These are phyloP conservation scores for Pseudogymnoascus sp. DNA, from an alignment of 2,329 filamentous ascomycete species.

Conservation along the genomic window DNA sequence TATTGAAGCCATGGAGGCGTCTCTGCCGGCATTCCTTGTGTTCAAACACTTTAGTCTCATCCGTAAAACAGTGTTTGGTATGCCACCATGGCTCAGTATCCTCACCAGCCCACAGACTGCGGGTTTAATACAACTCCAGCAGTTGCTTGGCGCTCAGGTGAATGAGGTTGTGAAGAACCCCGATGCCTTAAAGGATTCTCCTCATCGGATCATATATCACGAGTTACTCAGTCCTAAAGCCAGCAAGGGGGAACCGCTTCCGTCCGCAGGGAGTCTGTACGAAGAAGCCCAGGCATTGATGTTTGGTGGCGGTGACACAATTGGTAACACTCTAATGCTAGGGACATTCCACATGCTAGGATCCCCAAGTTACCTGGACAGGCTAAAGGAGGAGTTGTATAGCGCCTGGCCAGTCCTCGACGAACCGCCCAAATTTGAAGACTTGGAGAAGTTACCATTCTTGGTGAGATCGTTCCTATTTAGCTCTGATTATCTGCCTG, in stretches of 20 bases:
- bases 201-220: constrained; percentile 32
- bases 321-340: constrained; percentile 35
- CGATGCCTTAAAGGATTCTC: constrained; percentile 22
- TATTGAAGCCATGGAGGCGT: constrained; percentile 35
- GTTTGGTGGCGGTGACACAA: constrained; percentile 40
- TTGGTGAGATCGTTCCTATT: neutral
- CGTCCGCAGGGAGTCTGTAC: constrained; percentile 27
- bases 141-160: constrained; percentile 19
- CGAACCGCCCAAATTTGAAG: constrained; percentile 26
- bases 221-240: constrained; percentile 28
- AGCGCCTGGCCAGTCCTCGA: constrained; percentile 32
- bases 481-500: constrained; percentile 28
- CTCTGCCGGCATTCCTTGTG: constrained; percentile 29
- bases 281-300: constrained; percentile 40
- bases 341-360: constrained; percentile 36
- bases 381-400: constrained; percentile 33
- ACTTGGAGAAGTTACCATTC: constrained; percentile 31
- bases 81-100: constrained; percentile 22
- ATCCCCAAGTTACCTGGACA: constrained; percentile 27
- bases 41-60: constrained; percentile 34
- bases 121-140: constrained; percentile 18
- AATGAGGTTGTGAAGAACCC: constrained; percentile 16
- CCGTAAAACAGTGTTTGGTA: constrained; percentile 19
- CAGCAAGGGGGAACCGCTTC: constrained; percentile 22
- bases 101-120: constrained; percentile 20